Conservation (phyloP, 73 alveolate genomes). For the Stentor coeruleus region DNA sequence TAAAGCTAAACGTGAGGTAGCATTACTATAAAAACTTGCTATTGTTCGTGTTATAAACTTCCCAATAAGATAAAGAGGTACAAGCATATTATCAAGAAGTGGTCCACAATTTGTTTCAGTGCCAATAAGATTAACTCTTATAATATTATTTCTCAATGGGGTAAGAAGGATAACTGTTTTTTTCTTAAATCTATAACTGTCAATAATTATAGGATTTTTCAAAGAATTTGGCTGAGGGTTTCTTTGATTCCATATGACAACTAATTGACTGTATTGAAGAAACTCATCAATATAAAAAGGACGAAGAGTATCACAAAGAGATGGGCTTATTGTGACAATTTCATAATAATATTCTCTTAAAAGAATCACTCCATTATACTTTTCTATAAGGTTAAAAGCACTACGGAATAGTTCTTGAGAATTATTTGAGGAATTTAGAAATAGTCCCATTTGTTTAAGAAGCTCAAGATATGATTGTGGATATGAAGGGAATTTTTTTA, state of each 20-base stretch:
- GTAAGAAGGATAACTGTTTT: conserved; percentile 6
- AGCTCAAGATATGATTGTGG: background rate
- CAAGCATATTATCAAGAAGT: conserved; percentile 12
- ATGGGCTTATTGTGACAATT: background rate
- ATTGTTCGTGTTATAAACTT: background rate
- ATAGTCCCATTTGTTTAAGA: background rate
- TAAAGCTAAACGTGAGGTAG: background rate
- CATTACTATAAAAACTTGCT: background rate
- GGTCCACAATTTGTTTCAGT: conserved; percentile 1
- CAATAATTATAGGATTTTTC: background rate
- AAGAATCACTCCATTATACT: background rate
- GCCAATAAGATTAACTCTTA: background rate
- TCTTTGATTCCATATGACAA: conserved; percentile 19
- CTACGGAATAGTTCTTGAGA: background rate
- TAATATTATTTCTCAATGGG: conserved; percentile 1
- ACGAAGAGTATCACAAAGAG: background rate
- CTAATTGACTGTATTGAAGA: background rate
- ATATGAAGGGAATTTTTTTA: background rate
- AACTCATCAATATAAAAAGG: background rate
- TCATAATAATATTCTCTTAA: background rate
- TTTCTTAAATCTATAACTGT: background rate
- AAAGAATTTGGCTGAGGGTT: background rate
- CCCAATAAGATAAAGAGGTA: background rate
- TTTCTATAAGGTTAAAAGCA: background rate
- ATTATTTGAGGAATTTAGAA: background rate